Evolutionary conservation across 129 eudicot genomes (phyloP).

Genomic region (Tagetes erecta): DNA sequence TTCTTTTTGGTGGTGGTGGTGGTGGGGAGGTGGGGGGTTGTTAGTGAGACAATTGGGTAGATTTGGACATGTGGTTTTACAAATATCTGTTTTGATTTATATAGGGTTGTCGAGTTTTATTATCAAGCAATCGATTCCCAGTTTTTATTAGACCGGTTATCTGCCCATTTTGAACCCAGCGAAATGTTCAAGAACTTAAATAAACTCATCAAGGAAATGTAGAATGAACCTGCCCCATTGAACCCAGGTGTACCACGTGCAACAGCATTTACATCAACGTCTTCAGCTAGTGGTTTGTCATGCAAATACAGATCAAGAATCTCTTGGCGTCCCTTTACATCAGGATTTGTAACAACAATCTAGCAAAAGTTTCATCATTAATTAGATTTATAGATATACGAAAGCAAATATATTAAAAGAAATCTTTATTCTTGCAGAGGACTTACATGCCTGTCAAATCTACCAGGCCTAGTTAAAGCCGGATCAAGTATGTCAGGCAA

Average conservation of each 20-base stretch:
- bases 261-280: conserved; percentile 67
- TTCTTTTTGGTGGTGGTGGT: too few species aligned
- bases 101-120: too few species aligned
- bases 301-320: conserved; percentile 68
- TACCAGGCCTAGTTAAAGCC: conserved; percentile 89
- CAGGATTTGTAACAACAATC: conserved; percentile 89
- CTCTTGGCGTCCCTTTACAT: conserved; percentile 84
- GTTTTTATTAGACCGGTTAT: background rate
- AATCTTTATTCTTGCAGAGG: background rate
- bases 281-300: conserved; percentile 76
- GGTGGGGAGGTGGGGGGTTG: too few species aligned
- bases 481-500: conserved; percentile 94
- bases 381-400: background rate
- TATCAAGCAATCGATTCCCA: too few species aligned
- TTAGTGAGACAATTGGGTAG: too few species aligned
- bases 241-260: conserved; percentile 96
- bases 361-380: conserved; percentile 27
- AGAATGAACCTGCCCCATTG: conserved; percentile 75
- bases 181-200: background rate
- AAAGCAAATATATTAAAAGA: background rate
- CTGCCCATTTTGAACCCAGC: background rate
- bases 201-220: background rate
- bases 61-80: too few species aligned
- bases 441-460: conserved; percentile 96
- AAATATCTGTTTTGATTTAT: too few species aligned